These are phyloP conservation scores for Grifola frondosa DNA, from an alignment of 1,284 basidiomycete genomes.

Conservation along the genomic window DNA sequence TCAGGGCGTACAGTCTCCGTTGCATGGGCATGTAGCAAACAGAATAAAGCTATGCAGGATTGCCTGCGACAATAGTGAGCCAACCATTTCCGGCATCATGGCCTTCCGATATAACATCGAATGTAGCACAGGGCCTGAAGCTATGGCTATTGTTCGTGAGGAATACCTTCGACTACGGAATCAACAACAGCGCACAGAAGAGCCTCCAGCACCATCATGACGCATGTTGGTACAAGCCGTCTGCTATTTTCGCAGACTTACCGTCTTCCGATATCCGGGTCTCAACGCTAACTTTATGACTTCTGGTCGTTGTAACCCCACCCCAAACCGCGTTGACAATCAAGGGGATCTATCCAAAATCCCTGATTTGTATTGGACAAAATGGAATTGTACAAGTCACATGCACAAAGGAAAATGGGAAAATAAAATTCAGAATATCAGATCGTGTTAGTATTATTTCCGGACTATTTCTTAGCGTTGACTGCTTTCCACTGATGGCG, in stretches of 20 bases:
- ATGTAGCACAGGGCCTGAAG: conserved; percentile 67
- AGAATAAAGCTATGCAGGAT: conserved; percentile 70
- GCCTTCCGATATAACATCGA: conserved; percentile 5
- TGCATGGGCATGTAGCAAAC: conserved; percentile 76
- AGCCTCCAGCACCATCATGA: no score
- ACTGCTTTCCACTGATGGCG: conserved; percentile 56
- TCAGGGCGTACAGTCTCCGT: conserved; percentile 80
- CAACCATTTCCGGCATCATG: background rate
- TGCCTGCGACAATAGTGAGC: conserved; percentile 84
- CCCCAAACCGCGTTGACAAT: background rate
- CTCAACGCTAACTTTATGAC: conserved; percentile 19
- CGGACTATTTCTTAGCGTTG: conserved; percentile 44
- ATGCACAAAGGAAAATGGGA: background rate
- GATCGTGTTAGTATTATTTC: no score
- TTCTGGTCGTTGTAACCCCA: background rate
- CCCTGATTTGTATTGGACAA: no score
- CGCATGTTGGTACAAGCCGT: no score
- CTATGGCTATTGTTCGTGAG: conserved; percentile 67
- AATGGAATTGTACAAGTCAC: no score
- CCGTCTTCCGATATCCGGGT: no score
- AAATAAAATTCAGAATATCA: conserved; percentile 2
- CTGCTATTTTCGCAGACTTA: no score
- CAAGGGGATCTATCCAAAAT: background rate
- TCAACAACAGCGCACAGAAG: conserved; percentile 23
- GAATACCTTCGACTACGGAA: conserved; percentile 73